These are phyloP conservation scores for Pezicula neosporulosa DNA, from an alignment of 2,329 filamentous ascomycete genomes.

Conservation along the genomic window DNA sequence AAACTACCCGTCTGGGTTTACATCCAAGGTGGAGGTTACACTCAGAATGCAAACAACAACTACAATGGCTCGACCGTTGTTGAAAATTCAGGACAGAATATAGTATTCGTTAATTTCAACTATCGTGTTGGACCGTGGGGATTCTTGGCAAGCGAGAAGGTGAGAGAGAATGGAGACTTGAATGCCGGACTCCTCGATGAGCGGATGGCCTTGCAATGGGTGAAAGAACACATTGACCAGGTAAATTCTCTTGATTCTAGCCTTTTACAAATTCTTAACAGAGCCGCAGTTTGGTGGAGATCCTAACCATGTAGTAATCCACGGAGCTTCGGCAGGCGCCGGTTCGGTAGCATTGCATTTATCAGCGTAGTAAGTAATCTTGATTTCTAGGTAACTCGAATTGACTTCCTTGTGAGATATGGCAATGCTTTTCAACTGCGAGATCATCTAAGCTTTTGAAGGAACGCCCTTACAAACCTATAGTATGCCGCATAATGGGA, in stretches of 20 bases:
- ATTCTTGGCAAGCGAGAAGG: conserved; percentile 55
- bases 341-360: conserved; percentile 39
- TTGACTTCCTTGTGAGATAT: no score
- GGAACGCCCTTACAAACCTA: no score
- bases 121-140: conserved; percentile 61
- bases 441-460: no score
- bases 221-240: conserved; percentile 53
- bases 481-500: no score
- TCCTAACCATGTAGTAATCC: conserved; percentile 41
- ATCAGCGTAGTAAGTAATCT: conserved; percentile 18
- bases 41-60: conserved; percentile 44
- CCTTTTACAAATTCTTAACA: not conserved
- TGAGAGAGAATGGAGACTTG: conserved; percentile 51
- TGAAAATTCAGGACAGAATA: conserved; percentile 36
- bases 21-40: conserved; percentile 47
- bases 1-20: conserved; percentile 52
- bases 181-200: conserved; percentile 66
- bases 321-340: conserved; percentile 44
- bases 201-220: conserved; percentile 56
- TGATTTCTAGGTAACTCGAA: no score
- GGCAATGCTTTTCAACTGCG: no score
- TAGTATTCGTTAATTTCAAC: conserved; percentile 59
- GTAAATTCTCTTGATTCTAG: conserved; percentile 20
- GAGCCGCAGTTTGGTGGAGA: conserved; percentile 38
- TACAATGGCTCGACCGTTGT: conserved; percentile 48